Conservation (phyloP, 2,329 filamentous ascomycete species). For the Trichoderma arundinaceum region DNA sequence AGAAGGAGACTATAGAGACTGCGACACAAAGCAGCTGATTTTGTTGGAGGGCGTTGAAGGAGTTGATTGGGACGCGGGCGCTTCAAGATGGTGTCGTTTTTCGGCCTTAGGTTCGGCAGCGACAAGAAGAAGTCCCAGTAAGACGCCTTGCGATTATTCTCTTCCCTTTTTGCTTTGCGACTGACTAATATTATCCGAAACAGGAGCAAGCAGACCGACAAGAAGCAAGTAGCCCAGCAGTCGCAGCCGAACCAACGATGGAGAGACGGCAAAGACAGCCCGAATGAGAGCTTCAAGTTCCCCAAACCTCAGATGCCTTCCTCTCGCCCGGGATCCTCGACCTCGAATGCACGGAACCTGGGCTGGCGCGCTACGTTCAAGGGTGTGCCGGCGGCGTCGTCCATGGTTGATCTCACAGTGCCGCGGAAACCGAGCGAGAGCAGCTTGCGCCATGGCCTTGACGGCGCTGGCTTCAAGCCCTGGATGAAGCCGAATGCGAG, state of each 20-base stretch:
- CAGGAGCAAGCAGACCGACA: slow-evolving; percentile 37
- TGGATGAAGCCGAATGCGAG: slow-evolving; percentile 41
- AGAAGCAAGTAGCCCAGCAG: slow-evolving; percentile 31
- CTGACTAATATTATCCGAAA: slow-evolving; percentile 1
- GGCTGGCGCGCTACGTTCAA: slow-evolving; percentile 46
- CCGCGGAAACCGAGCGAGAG: slow-evolving; percentile 40
- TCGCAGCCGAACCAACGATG: slow-evolving; percentile 37
- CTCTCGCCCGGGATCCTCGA: slow-evolving; percentile 51
- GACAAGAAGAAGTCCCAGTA: slow-evolving; percentile 63
- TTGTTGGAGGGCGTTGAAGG: background rate
- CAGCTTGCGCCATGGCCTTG: slow-evolving; percentile 46
- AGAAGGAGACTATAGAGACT: slow-evolving; percentile 22
- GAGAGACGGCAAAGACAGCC: slow-evolving; percentile 32
- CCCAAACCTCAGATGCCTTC: slow-evolving; percentile 44
- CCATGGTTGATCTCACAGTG: slow-evolving; percentile 52
- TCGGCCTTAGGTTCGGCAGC: slow-evolving; percentile 61
- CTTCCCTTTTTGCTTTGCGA: background rate
- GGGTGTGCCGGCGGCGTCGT: slow-evolving; percentile 48
- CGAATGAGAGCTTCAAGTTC: slow-evolving; percentile 46
- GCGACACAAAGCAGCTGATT: slow-evolving; percentile 8
- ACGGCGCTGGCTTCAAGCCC: slow-evolving; percentile 47
- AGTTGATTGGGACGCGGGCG: background rate
- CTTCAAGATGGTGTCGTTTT: slow-evolving; percentile 61
- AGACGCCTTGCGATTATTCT: slow-evolving; percentile 29
- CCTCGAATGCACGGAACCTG: slow-evolving; percentile 34